These are phyloP conservation scores for Penicillium mononematosum DNA, from an alignment of 495 filamentous ascomycete genomes.

Conservation along the genomic window DNA sequence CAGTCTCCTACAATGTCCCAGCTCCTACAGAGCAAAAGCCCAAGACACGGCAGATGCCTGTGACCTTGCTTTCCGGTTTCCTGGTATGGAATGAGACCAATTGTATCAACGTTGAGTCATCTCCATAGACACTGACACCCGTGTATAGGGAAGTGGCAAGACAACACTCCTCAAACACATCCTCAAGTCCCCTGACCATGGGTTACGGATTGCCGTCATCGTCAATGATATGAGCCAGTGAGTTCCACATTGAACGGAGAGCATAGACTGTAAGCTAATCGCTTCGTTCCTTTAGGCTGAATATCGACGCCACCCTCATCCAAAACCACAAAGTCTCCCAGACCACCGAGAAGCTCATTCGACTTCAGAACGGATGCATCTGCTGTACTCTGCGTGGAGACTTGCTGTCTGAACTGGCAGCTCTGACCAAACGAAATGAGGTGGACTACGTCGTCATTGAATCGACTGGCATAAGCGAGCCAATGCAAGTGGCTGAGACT, in stretches of 20 bases:
- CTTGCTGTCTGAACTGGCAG: slow-evolving; percentile 53
- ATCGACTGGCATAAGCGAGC: slow-evolving; percentile 60
- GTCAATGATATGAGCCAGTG: slow-evolving; percentile 58
- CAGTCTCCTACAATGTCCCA: slow-evolving; percentile 21
- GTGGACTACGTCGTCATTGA: slow-evolving; percentile 61
- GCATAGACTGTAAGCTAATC: not conserved
- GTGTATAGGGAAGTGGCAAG: slow-evolving; percentile 51
- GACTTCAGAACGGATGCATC: slow-evolving; percentile 62
- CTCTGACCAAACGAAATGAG: slow-evolving; percentile 45
- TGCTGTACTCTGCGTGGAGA: slow-evolving; percentile 62
- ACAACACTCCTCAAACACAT: slow-evolving; percentile 59
- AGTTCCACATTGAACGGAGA: slow-evolving; percentile 7
- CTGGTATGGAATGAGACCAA: slow-evolving; percentile 28
- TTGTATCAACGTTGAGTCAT: not conserved
- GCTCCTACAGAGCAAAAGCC: slow-evolving; percentile 3
- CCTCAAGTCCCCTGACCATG: slow-evolving; percentile 51
- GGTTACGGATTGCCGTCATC: slow-evolving; percentile 54
- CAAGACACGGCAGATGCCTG: slow-evolving; percentile 37
- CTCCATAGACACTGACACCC: not conserved
- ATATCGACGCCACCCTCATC: slow-evolving; percentile 57
- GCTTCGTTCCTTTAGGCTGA: slow-evolving; percentile 35
- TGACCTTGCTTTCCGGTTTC: slow-evolving; percentile 50
- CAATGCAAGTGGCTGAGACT: slow-evolving; percentile 62
- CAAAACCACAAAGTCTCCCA: slow-evolving; percentile 50
- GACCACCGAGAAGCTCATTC: slow-evolving; percentile 57